phyloP scores from a whole-genome alignment of 2,329 filamentous ascomycete species.

The Blumeria graminis region DNA sequence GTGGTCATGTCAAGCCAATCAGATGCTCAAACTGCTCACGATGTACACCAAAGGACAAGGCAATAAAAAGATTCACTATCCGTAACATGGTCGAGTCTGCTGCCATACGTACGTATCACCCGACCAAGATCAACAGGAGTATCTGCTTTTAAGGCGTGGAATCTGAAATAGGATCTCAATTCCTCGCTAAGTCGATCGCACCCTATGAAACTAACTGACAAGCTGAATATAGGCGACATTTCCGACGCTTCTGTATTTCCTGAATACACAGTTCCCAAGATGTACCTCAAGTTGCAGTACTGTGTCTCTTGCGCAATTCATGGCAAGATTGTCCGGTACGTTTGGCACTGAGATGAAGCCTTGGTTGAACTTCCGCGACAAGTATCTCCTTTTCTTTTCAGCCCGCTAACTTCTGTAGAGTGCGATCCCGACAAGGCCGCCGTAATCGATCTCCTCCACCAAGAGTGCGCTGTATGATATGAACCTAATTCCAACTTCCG shows the following conservation, averaged over 20 bases:
- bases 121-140: too few relatives aligned
- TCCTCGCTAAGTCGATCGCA: too few relatives aligned
- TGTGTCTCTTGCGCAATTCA: conserved; percentile 99
- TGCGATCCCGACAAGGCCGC: conserved; percentile 86
- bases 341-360: conserved; percentile 32
- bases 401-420: conserved; percentile 33
- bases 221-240: conserved; percentile 63
- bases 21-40: conserved; percentile 67
- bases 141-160: too few relatives aligned
- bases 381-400: conserved; percentile 7
- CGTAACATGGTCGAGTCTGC: conserved; percentile 99
- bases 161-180: too few relatives aligned
- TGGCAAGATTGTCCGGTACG: conserved; percentile 99
- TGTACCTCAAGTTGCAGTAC: conserved; percentile 99
- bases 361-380: conserved; percentile 25
- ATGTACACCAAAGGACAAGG: conserved; percentile 75
- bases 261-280: conserved; percentile 99
- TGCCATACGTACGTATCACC: conserved; percentile 69
- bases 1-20: conserved; percentile 97
- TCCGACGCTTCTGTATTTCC: conserved; percentile 97
- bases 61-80: conserved; percentile 99
- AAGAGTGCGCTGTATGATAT: conserved; percentile 24
- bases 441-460: conserved; percentile 97
- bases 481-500: conserved; percentile 25
- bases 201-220: conserved; percentile 3